Base-by-base conservation (phyloP, 2,329 filamentous ascomycete species). In the Penicillium brevicompactum region DNA sequence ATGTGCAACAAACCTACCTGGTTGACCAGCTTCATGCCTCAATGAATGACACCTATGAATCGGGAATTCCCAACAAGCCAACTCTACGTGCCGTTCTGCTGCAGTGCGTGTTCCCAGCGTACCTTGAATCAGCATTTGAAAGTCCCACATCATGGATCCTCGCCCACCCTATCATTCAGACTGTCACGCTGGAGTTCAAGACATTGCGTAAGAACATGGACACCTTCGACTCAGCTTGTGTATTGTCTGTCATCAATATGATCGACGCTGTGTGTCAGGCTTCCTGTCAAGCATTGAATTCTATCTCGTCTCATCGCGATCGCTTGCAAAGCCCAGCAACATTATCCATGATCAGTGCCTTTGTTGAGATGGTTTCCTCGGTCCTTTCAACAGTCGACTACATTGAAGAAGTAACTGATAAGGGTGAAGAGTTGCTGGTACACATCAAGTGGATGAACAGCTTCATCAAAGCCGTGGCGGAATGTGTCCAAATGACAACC, bases 1-100 rank as follows among this genome's bases (percentile, higher is more conserved):
- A 87, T 53, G 74, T 76, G n/a, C 78, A 85, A 58, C 84, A 86
- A 59, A 60, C 60, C 1, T 84, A 85, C 62, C 76, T 88, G 8
- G 74, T 81, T 49, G 72, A 77, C 9, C 84, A 87, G 61, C 68
- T 87, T 4, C 71, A 73, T 38, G 73, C 75, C 1, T 82, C 83
- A 3, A 78, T 85, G 66, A 71, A 69, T 24, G 72, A 74, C 4
- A 71, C 67, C 1, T 71, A 74, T 32, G 81, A 83, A 60, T 60
- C 60, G 4, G 78, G 78, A 9, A 63, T 70, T 40, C 44, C 61
- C 1, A 58, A 64, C 2, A 76, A 70, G 47, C 77, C 78, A 14
- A 80, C 76, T 2, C 71, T 87, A 32, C 77, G 82, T 6, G 71
- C 76, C 7, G 77, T 83, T 6, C 68, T 87, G 7, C 63, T 86